Conservation (phyloP, 768 basidiomycete genomes). For the Termitomyces eurrhizus region DNA sequence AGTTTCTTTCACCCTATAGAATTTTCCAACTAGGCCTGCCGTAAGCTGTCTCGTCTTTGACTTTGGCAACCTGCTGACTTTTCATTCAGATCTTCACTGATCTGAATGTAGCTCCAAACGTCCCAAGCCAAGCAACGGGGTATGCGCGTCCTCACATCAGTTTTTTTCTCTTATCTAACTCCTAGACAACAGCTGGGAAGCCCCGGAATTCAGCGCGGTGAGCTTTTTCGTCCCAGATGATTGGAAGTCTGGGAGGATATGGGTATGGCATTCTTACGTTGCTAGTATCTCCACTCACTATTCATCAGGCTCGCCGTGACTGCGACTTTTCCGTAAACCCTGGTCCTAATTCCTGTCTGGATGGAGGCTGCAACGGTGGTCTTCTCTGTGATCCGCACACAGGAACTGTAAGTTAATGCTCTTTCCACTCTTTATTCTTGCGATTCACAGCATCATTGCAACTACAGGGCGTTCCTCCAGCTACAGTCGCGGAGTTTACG, state of each 20-base stretch:
- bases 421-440: not conserved
- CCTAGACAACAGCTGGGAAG: constrained; percentile 33
- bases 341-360: constrained; percentile 56
- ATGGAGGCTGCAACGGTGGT: constrained; percentile 70
- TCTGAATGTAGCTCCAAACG: constrained; percentile 42
- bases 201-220: constrained; percentile 31
- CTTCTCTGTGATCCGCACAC: constrained; percentile 48
- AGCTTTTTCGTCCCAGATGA: constrained; percentile 54
- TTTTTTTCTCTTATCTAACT: not conserved
- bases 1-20: not conserved
- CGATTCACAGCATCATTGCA: not conserved
- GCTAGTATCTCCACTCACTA: not conserved
- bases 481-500: constrained; percentile 65
- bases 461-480: constrained; percentile 58
- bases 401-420: constrained; percentile 39
- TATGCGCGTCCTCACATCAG: constrained; percentile 17
- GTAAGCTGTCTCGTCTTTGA: constrained; percentile 16
- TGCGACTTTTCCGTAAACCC: constrained; percentile 56
- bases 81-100: constrained; percentile 54
- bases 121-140: constrained; percentile 45
- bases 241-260: constrained; percentile 64
- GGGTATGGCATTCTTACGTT: constrained; percentile 29
- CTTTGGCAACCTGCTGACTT: not conserved
- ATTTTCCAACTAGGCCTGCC: constrained; percentile 31
- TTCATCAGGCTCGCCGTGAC: constrained; percentile 52